phyloP scores from a whole-genome alignment of 257 asterid genomes.

The Rauvolfia tetraphylla region DNA sequence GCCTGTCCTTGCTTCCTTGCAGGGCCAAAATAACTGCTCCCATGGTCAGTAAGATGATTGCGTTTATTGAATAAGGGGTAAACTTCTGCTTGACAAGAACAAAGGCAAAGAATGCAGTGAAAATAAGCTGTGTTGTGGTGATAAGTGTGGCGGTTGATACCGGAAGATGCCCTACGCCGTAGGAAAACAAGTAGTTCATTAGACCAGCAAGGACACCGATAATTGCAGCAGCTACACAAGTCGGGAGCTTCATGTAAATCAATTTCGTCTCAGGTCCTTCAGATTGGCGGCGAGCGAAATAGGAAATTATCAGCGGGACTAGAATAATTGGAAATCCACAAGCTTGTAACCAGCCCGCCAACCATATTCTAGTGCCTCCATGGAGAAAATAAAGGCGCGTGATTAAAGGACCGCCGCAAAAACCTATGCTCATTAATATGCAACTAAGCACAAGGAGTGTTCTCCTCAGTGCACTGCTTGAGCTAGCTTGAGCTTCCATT shows the following conservation, averaged over 20 bases:
- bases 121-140: constrained; percentile 15
- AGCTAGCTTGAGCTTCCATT: constrained; percentile 17
- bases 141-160: constrained; percentile 22
- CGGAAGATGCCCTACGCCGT: constrained; percentile 20
- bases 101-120: constrained; percentile 25
- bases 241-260: constrained; percentile 3
- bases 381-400: constrained; percentile 27
- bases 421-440: constrained; percentile 11
- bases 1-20: constrained; percentile 21
- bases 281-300: constrained; percentile 16
- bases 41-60: constrained; percentile 19
- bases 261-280: not conserved
- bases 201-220: constrained; percentile 20
- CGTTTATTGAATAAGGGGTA: constrained; percentile 22
- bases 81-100: constrained; percentile 28
- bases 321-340: constrained; percentile 23
- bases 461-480: not conserved
- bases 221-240: not conserved
- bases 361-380: constrained; percentile 28
- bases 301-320: constrained; percentile 12
- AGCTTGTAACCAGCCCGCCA: constrained; percentile 15
- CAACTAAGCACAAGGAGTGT: constrained; percentile 6
- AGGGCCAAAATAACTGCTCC: constrained; percentile 25
- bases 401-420: constrained; percentile 25
- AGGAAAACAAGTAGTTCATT: constrained; percentile 7